Conservation (phyloP, 768 basidiomycete genomes). For the Suillus sp. region DNA sequence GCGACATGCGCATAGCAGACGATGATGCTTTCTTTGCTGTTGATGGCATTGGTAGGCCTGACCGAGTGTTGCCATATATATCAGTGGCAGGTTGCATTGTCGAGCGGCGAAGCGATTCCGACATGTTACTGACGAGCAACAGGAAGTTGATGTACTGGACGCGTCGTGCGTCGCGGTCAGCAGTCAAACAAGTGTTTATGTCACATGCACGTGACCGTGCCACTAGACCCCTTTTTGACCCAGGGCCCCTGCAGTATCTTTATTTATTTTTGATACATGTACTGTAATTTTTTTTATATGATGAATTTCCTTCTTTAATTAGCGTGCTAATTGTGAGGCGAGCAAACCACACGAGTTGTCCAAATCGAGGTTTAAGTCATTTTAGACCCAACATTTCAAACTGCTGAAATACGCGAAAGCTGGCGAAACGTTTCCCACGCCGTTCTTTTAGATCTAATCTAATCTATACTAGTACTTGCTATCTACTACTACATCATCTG, state of each 20-base stretch:
- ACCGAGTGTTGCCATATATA: constrained; percentile 51
- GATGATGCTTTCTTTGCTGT: constrained; percentile 68
- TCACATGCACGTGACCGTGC: constrained; percentile 5
- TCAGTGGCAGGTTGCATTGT: constrained; percentile 59
- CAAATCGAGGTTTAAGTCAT: too few species aligned
- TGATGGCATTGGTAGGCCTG: constrained; percentile 74
- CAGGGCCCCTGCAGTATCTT: too few species aligned
- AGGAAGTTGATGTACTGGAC: constrained; percentile 13
- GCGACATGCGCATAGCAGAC: constrained; percentile 60
- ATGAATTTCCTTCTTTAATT: too few species aligned
- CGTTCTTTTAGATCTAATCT: neutral
- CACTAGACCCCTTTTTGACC: neutral
- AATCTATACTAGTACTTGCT: neutral
- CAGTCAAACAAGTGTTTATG: constrained; percentile 7
- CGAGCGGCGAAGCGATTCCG: constrained; percentile 57
- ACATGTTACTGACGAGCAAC: constrained; percentile 28
- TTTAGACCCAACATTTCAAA: too few species aligned
- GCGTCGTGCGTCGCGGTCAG: constrained; percentile 13
- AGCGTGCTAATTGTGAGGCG: too few species aligned
- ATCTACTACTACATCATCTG: neutral
- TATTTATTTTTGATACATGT: too few species aligned
- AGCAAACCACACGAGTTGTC: too few species aligned
- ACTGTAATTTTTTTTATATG: too few species aligned
- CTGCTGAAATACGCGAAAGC: too few species aligned
- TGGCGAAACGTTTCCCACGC: too few species aligned